Base-by-base conservation (phyloP, 192 early-diverging fungal genomes). In the Dissophora ornata region DNA sequence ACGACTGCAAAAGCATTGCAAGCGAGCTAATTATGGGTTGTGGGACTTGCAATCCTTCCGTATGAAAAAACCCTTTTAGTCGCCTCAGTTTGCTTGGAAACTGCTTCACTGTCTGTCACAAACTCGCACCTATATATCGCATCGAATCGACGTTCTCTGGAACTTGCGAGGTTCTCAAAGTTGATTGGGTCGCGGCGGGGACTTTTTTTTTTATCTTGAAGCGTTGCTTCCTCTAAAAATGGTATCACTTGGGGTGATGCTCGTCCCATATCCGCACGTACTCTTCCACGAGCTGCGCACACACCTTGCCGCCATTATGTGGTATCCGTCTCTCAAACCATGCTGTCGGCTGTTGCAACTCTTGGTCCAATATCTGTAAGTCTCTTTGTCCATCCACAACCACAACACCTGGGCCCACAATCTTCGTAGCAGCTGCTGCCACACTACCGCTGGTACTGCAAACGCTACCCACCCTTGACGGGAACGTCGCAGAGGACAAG, bases 321-420 rank as follows among this genome's bases (percentile, higher is more conserved):
- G 70, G 57, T 64, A 65, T 74, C 41, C 70, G 34, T 46, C 62
- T 49, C 24, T 74, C 62, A 46, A 65, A 60, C 69, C 69, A 71
- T 0, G 57, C 24, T 11, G 45, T 21, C 4, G 38, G 18, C 41
- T 63, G 21, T n/a, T 24, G 16, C 8, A 28, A 30, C 52, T 44
- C 28, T 1, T 51, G 26, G 7, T 69, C 40, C 47, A 33, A 11
- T 26, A 6, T 10, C 44, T 4, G 4, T 4, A n/a, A 16, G n/a
- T 45, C 44, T 45, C 18, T 6, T 45, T n/a, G 15, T 25, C 47
- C 22, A 16, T 44, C 34, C 15, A 15, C 19, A 21, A 40, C 44
- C 4, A n/a, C 44, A 45, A 9, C 18, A 10, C 44, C 44, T 12
- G 9, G 4, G 12, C 44, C n/a, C 4, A 45, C 44, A n/a, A 9